phyloP scores from a whole-genome alignment of 345 rosid species.

The Gossypium thurberi region DNA sequence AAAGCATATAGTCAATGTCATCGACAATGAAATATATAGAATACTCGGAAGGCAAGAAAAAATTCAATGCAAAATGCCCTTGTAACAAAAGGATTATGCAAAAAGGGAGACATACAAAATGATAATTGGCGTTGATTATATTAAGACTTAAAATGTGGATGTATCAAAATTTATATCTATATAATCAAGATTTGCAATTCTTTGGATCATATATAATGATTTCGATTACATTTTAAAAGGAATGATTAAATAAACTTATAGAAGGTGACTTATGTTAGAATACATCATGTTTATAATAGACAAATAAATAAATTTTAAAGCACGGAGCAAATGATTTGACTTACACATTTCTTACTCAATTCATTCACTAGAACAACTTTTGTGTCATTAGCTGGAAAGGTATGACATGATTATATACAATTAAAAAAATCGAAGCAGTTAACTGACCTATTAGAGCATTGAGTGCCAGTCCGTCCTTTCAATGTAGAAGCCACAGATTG shows the following conservation, averaged over 20 bases:
- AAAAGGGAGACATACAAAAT: not conserved
- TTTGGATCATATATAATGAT: not conserved
- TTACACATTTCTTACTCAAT: not conserved
- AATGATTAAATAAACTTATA: not conserved
- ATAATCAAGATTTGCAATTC: not conserved
- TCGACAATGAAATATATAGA: not conserved
- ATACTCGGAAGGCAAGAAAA: not conserved
- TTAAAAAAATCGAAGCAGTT: slow-evolving; percentile 2
- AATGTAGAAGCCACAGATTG: slow-evolving; percentile 72
- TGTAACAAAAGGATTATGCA: not conserved
- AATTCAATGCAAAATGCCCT: not conserved
- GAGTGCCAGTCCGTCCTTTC: slow-evolving; percentile 71
- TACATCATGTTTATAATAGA: not conserved
- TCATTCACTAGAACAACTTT: not conserved
- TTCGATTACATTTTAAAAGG: not conserved
- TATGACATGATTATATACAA: not conserved
- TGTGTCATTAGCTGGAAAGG: not conserved
- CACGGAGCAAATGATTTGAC: not conserved
- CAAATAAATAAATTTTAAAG: not conserved
- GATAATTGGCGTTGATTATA: not conserved
- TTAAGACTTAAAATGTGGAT: not conserved
- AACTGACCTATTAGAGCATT: slow-evolving; percentile 87
- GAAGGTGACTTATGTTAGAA: not conserved
- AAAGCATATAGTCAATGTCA: not conserved
- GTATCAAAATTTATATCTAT: not conserved